A percentile compares a stretch with the other conserved stretches of the same genome.
phyloP scores from a whole-genome alignment of 2,329 filamentous ascomycete genomes.

The Colletotrichum somersetense region DNA sequence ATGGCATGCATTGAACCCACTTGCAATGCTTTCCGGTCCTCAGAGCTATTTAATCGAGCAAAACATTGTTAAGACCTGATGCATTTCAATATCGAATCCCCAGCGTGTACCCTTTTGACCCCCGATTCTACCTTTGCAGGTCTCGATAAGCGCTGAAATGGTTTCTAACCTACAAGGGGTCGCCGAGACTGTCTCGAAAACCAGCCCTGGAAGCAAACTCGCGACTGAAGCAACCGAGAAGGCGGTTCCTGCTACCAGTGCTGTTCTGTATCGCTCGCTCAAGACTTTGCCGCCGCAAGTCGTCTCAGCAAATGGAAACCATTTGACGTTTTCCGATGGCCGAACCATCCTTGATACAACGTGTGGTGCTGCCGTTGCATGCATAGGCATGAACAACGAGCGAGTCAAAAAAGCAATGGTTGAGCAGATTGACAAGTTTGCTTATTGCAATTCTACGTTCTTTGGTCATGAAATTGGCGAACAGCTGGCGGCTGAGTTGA shows the following conservation, averaged over 20 bases:
- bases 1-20: constrained; percentile 14
- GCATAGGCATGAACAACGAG: constrained; percentile 75
- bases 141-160: neutral
- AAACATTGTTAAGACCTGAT: neutral
- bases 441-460: constrained; percentile 55
- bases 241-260: constrained; percentile 11
- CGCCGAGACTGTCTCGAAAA: neutral
- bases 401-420: constrained; percentile 71
- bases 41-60: neutral
- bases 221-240: neutral
- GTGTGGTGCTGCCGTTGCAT: constrained; percentile 79
- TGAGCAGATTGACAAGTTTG: constrained; percentile 68
- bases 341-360: constrained; percentile 75
- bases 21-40: neutral
- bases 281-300: constrained; percentile 35
- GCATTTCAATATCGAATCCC: no score
- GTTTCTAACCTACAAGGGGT: neutral
- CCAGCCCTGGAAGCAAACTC: neutral
- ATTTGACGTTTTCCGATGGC: constrained; percentile 42
- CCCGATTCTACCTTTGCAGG: no score
- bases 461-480: constrained; percentile 66
- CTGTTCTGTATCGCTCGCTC: constrained; percentile 40
- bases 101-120: neutral
- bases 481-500: constrained; percentile 51
- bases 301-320: constrained; percentile 38